Percentiles rank a stretch among this genome's conserved stretches.
Conservation (phyloP, 768 basidiomycete genomes). For the Pholiota microspora region DNA sequence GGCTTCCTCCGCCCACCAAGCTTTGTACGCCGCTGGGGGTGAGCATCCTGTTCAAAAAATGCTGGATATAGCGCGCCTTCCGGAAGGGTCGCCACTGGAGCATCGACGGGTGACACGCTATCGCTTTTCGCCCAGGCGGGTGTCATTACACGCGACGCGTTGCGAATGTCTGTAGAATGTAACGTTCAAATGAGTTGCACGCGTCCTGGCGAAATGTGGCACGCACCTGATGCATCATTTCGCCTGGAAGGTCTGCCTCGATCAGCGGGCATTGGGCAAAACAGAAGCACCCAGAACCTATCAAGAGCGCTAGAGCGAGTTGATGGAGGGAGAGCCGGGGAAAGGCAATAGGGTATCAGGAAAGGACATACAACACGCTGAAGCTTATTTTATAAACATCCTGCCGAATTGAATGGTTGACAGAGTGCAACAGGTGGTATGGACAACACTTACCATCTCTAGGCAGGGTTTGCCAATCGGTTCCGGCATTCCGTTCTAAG, state of each 20-base stretch:
- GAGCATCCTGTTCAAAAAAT: constrained; percentile 29
- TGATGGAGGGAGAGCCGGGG: constrained; percentile 3
- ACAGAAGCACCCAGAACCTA: constrained; percentile 17
- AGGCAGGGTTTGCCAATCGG: constrained; percentile 13
- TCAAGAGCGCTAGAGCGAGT: constrained; percentile 15
- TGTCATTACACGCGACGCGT: constrained; percentile 48
- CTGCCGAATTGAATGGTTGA: constrained; percentile 15
- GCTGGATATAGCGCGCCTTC: constrained; percentile 23
- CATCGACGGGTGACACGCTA: not conserved
- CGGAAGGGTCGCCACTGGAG: constrained; percentile 29
- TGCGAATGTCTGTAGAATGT: constrained; percentile 24
- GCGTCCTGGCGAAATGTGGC: not conserved
- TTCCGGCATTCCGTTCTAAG: constrained; percentile 4
- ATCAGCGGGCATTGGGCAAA: constrained; percentile 43
- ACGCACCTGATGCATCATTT: constrained; percentile 30
- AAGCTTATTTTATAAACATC: constrained; percentile 17
- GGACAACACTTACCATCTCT: constrained; percentile 20
- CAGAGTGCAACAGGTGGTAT: not conserved
- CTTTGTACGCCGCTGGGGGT: not conserved
- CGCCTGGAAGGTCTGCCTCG: constrained; percentile 40
- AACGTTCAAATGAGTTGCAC: not conserved
- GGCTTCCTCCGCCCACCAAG: constrained; percentile 63
- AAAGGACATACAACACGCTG: constrained; percentile 5
- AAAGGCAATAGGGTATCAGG: constrained; percentile 4
- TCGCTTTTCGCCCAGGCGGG: constrained; percentile 6